A percentile compares a stretch with the other conserved stretches of the same genome.
Evolutionary conservation across 352 stramenopile species (phyloP).

Genomic region (Pythium volutum): DNA sequence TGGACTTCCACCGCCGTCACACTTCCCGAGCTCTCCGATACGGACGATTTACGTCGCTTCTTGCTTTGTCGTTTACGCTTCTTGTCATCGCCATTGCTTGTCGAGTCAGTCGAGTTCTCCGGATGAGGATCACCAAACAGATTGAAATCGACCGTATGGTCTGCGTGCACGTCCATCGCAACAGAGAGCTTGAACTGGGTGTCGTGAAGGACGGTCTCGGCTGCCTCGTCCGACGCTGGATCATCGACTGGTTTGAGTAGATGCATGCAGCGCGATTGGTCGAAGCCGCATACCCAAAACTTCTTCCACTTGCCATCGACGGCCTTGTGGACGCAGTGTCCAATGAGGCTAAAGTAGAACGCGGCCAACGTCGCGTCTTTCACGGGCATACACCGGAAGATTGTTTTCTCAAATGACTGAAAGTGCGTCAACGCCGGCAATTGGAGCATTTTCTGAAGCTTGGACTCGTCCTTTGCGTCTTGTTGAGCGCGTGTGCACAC

Average conservation of each 20-base stretch:
- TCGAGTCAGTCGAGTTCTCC: conserved; percentile 4
- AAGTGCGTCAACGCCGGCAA: conserved; percentile 78
- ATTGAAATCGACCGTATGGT: conserved; percentile 40
- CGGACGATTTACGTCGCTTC: conserved; percentile 35
- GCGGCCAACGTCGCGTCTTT: conserved; percentile 44
- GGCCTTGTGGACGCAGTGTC: conserved; percentile 67
- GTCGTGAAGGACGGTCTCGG: conserved; percentile 76
- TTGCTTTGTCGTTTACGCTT: conserved; percentile 59
- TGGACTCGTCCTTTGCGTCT: not conserved
- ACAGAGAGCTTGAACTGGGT: conserved; percentile 63
- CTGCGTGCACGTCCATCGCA: conserved; percentile 47
- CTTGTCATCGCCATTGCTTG: conserved; percentile 35
- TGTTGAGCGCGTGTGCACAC: conserved; percentile 18
- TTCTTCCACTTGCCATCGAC: conserved; percentile 83
- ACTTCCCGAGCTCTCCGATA: not conserved
- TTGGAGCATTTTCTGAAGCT: conserved; percentile 46
- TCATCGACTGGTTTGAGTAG: conserved; percentile 53
- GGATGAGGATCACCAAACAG: conserved; percentile 41
- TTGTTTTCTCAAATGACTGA: conserved; percentile 82
- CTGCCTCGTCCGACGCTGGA: conserved; percentile 32
- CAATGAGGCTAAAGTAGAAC: conserved; percentile 68
- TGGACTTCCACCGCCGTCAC: conserved; percentile 42
- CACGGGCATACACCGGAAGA: conserved; percentile 61
- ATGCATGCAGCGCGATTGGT: conserved; percentile 50
- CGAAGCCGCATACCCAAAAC: conserved; percentile 66